Evolutionary conservation across 306 rosid genomes (phyloP).

Genomic region (Biancaea sappan): DNA sequence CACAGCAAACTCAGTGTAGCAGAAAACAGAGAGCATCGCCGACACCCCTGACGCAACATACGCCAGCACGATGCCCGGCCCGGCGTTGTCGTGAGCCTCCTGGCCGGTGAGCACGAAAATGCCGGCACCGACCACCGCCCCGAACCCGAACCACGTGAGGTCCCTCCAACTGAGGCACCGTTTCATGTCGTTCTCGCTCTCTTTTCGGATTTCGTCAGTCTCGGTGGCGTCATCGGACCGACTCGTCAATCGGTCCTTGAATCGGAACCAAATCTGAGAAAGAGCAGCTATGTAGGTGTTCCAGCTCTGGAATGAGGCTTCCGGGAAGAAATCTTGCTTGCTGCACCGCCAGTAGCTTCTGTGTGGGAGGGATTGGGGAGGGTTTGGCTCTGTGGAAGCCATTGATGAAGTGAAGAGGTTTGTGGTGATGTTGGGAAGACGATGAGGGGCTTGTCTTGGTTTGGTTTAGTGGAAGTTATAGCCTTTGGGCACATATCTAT

Average conservation of each 20-base stretch:
- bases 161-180: slow-evolving; percentile 73
- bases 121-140: slow-evolving; percentile 77
- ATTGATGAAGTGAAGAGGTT: background rate
- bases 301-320: slow-evolving; percentile 77
- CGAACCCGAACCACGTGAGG: slow-evolving; percentile 78
- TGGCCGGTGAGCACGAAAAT: slow-evolving; percentile 77
- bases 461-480: too few species aligned
- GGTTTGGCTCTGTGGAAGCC: slow-evolving; percentile 30
- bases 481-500: too few species aligned
- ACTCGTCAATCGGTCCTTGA: slow-evolving; percentile 63
- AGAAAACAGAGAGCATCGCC: slow-evolving; percentile 83
- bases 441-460: background rate
- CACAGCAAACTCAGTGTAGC: slow-evolving; percentile 78
- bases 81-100: slow-evolving; percentile 62
- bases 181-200: slow-evolving; percentile 61
- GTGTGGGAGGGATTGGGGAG: too few species aligned
- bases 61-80: slow-evolving; percentile 70
- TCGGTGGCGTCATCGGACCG: slow-evolving; percentile 61
- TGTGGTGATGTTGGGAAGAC: slow-evolving; percentile 11
- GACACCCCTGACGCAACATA: slow-evolving; percentile 73
- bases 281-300: slow-evolving; percentile 54
- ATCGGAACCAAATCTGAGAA: slow-evolving; percentile 52
- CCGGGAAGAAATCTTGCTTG: slow-evolving; percentile 77
- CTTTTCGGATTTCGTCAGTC: slow-evolving; percentile 44
- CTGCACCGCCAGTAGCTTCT: slow-evolving; percentile 76